phyloP scores from a whole-genome alignment of 2,329 filamentous ascomycete genomes.

The Penicillium psychrosexuale region DNA sequence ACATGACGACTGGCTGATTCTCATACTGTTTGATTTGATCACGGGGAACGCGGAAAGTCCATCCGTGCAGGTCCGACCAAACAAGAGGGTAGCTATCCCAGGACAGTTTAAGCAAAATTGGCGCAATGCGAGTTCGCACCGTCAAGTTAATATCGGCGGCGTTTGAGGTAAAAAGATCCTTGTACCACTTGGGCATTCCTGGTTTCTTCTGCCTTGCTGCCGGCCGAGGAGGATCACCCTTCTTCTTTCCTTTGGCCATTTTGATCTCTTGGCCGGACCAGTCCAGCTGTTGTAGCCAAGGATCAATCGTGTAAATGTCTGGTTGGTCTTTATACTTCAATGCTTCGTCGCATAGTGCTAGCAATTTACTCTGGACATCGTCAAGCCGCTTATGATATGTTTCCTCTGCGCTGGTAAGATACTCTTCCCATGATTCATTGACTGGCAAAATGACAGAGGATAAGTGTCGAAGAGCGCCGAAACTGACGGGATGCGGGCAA shows the following conservation, averaged over 20 bases:
- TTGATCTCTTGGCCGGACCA: constrained; percentile 92
- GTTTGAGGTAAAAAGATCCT: constrained; percentile 73
- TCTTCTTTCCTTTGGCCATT: constrained; percentile 89
- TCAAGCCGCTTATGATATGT: constrained; percentile 75
- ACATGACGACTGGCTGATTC: constrained; percentile 67
- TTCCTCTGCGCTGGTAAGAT: constrained; percentile 77
- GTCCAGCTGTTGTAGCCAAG: constrained; percentile 90
- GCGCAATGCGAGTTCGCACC: constrained; percentile 82
- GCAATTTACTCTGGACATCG: constrained; percentile 72
- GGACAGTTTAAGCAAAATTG: constrained; percentile 73
- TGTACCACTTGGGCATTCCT: constrained; percentile 95
- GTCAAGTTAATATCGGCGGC: constrained; percentile 68
- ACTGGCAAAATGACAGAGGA: constrained; percentile 90
- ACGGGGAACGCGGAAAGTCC: constrained; percentile 78
- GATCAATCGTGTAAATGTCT: constrained; percentile 70
- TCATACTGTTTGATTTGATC: constrained; percentile 63
- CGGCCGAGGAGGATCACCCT: constrained; percentile 72
- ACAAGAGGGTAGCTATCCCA: constrained; percentile 89
- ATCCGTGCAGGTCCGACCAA: constrained; percentile 91
- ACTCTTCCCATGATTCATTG: constrained; percentile 80
- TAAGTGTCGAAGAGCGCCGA: constrained; percentile 88
- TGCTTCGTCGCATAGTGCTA: constrained; percentile 72
- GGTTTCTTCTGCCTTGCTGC: constrained; percentile 86
- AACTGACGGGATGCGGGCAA: constrained; percentile 96
- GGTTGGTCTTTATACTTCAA: constrained; percentile 67